A percentile compares a stretch with the other conserved stretches of the same genome.
Conservation (phyloP, 345 rosid genomes). For the Aegle marmelos region DNA sequence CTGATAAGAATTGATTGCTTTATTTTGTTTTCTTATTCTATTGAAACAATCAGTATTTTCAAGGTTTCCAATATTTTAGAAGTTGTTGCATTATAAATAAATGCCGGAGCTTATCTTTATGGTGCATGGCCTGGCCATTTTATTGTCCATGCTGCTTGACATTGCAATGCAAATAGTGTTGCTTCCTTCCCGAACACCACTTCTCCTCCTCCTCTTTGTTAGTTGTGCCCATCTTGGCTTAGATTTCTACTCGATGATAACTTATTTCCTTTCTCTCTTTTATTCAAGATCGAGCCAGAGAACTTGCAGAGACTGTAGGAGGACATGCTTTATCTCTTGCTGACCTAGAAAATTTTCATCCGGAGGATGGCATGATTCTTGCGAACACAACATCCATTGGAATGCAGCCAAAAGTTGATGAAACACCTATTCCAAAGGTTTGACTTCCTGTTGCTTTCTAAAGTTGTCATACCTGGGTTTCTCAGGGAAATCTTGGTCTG, state of each 20-base stretch:
- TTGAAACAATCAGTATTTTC: not conserved
- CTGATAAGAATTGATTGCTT: not conserved
- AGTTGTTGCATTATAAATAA: not conserved
- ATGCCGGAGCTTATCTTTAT: not conserved
- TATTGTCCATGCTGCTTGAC: not conserved
- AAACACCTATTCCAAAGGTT: slow-evolving; percentile 89
- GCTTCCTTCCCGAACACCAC: too few relatives aligned
- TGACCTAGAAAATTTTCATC: slow-evolving; percentile 62
- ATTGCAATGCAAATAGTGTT: not conserved
- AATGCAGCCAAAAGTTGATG: slow-evolving; percentile 86
- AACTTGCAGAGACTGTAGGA: slow-evolving; percentile 71
- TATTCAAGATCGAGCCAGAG: slow-evolving; percentile 64
- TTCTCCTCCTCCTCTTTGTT: not conserved
- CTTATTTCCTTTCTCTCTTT: slow-evolving; percentile 11
- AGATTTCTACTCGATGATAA: slow-evolving; percentile 12
- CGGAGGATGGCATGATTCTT: slow-evolving; percentile 79
- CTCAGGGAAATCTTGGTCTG: not conserved
- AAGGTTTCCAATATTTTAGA: not conserved
- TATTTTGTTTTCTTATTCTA: not conserved
- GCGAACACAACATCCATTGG: slow-evolving; percentile 95
- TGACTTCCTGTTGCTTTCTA: slow-evolving; percentile 1
- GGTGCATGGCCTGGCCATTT: not conserved
- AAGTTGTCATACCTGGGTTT: not conserved
- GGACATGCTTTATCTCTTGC: slow-evolving; percentile 72
- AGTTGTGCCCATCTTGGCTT: not conserved